phyloP scores from a whole-genome alignment of 2,329 filamentous ascomycete species.

The Epicoccum sorghinum region DNA sequence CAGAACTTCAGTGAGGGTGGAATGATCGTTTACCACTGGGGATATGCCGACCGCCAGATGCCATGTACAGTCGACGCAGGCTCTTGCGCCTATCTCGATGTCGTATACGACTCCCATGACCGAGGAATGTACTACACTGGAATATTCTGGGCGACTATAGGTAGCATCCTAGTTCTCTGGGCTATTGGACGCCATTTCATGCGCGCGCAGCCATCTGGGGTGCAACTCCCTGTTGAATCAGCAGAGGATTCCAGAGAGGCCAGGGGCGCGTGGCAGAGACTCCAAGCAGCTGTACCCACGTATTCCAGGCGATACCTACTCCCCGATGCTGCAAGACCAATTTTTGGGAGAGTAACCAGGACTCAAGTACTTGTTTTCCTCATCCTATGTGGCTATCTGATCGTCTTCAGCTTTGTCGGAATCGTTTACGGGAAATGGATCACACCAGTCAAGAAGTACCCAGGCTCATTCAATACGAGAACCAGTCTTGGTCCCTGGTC shows the following conservation, averaged over 20 bases:
- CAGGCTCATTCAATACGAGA: constrained; percentile 66
- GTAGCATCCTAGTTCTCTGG: constrained; percentile 55
- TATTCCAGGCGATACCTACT: constrained; percentile 62
- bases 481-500: constrained; percentile 70
- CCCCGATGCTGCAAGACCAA: constrained; percentile 61
- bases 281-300: constrained; percentile 49
- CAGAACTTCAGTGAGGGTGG: constrained; percentile 52
- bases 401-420: constrained; percentile 69
- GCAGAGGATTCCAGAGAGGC: constrained; percentile 31
- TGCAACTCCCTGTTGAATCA: constrained; percentile 27
- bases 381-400: constrained; percentile 65
- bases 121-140: constrained; percentile 61
- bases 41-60: constrained; percentile 59
- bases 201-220: constrained; percentile 35
- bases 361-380: constrained; percentile 69
- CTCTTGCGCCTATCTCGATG: constrained; percentile 64
- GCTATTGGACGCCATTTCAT: constrained; percentile 42
- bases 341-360: constrained; percentile 73
- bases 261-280: constrained; percentile 31
- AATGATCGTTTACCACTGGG: constrained; percentile 59
- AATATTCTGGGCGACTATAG: constrained; percentile 63
- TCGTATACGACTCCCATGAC: constrained; percentile 61
- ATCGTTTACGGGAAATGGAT: constrained; percentile 73
- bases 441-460: constrained; percentile 67
- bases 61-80: constrained; percentile 65